Conservation (phyloP, 1,284 basidiomycete species). For the Irpex lacteus region DNA sequence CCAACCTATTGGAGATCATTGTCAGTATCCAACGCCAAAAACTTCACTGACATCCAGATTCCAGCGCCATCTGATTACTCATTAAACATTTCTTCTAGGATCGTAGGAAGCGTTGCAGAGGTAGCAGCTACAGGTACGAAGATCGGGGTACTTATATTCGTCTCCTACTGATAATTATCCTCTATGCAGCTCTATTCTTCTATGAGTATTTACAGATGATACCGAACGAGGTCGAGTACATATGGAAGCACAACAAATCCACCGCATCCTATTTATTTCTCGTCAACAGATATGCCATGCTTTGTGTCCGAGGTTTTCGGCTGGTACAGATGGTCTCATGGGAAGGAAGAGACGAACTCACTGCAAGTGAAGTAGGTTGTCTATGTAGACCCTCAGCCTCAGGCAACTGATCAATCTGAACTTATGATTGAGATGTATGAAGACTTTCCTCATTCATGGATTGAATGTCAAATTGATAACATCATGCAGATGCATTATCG, state of each 20-base stretch:
- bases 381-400: background rate
- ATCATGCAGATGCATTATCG: background rate
- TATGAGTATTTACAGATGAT: slow-evolving; percentile 2
- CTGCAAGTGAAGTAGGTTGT: background rate
- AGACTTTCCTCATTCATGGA: background rate
- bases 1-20: background rate
- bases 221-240: slow-evolving; percentile 3
- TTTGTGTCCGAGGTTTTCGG: background rate
- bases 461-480: background rate
- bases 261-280: background rate
- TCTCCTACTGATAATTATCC: background rate
- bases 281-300: background rate
- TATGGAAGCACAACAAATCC: background rate
- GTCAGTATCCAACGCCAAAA: background rate
- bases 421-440: background rate
- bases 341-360: background rate
- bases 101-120: background rate
- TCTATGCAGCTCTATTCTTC: background rate
- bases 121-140: background rate
- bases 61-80: too few species aligned
- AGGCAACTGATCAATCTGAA: background rate
- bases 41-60: too few species aligned
- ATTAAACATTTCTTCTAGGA: background rate
- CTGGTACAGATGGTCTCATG: background rate
- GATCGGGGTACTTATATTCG: background rate